Percentiles rank a stretch among this genome's conserved stretches.
These are phyloP conservation scores for Tympanopsis confertula DNA, from an alignment of 2,329 filamentous ascomycete genomes.

Conservation along the genomic window DNA sequence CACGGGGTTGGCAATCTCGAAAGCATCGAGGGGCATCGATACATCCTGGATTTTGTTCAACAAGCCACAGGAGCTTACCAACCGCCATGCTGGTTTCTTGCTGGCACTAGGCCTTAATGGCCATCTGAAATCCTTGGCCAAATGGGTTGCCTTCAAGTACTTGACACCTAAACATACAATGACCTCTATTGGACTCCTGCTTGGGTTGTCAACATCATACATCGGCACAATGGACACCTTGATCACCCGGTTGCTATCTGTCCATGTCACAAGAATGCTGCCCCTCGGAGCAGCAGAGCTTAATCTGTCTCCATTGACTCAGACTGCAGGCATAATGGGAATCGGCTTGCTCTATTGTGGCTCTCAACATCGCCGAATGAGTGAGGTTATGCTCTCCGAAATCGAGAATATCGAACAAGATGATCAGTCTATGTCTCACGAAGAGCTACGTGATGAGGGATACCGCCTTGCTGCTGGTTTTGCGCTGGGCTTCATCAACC, in stretches of 20 bases:
- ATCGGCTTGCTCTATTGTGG: constrained; percentile 89
- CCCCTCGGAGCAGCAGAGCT: constrained; percentile 85
- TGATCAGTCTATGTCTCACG: constrained; percentile 56
- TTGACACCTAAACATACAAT: constrained; percentile 98
- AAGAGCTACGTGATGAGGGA: constrained; percentile 82
- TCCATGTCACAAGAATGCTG: constrained; percentile 90
- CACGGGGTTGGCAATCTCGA: constrained; percentile 83
- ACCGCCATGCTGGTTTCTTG: constrained; percentile 90
- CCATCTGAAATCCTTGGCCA: constrained; percentile 84
- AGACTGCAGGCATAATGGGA: constrained; percentile 94
- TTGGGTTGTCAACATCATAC: constrained; percentile 86
- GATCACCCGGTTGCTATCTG: constrained; percentile 83
- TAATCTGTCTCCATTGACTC: constrained; percentile 82
- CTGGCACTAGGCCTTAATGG: constrained; percentile 86
- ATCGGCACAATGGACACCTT: constrained; percentile 95
- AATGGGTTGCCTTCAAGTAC: constrained; percentile 98
- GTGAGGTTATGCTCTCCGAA: constrained; percentile 95
- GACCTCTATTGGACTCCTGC: constrained; percentile 90
- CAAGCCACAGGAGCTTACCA: constrained; percentile 83
- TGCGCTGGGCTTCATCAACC: constrained; percentile 84
- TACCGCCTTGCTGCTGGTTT: constrained; percentile 92
- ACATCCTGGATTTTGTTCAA: constrained; percentile 99
- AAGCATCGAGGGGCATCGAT: constrained; percentile 82
- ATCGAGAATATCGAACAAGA: constrained; percentile 77
- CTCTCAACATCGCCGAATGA: constrained; percentile 95